Percentiles rank a stretch among this genome's conserved stretches.
These are phyloP conservation scores for Colletotrichum sp. DNA, from an alignment of 2,329 filamentous ascomycete genomes.

Conservation along the genomic window DNA sequence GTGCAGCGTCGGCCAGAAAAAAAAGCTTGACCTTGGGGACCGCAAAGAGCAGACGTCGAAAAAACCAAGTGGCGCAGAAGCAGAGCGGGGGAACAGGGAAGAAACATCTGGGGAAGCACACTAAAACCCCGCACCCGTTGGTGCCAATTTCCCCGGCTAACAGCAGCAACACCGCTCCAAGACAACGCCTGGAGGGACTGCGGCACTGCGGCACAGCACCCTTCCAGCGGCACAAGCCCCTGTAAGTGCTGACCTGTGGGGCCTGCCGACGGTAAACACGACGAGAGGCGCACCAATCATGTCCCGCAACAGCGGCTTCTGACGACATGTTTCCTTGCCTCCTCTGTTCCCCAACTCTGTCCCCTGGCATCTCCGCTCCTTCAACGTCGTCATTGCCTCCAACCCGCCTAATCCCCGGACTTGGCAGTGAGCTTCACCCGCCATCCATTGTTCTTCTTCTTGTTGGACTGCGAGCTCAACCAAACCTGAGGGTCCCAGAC, in stretches of 20 bases:
- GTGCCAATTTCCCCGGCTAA: slow-evolving; percentile 3
- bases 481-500: neutral
- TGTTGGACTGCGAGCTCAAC: neutral
- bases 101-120: slow-evolving; percentile 19
- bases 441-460: neutral
- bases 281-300: slow-evolving; percentile 17
- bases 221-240: neutral
- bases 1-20: neutral
- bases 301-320: neutral
- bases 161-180: neutral
- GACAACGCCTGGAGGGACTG: neutral
- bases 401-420: slow-evolving; percentile 7
- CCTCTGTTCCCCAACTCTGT: neutral
- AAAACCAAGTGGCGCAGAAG: neutral
- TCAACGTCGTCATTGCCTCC: slow-evolving; percentile 11
- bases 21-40: slow-evolving; percentile 9
- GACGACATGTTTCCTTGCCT: slow-evolving; percentile 3
- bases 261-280: neutral
- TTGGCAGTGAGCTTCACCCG: neutral
- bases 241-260: neutral
- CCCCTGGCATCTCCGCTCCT: slow-evolving; percentile 4
- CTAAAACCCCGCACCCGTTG: slow-evolving; percentile 20
- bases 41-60: neutral
- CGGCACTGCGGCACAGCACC: neutral
- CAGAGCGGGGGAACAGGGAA: slow-evolving; percentile 13